phyloP scores from a whole-genome alignment of 2,329 filamentous ascomycete species.

The Monosporascus sp. region DNA sequence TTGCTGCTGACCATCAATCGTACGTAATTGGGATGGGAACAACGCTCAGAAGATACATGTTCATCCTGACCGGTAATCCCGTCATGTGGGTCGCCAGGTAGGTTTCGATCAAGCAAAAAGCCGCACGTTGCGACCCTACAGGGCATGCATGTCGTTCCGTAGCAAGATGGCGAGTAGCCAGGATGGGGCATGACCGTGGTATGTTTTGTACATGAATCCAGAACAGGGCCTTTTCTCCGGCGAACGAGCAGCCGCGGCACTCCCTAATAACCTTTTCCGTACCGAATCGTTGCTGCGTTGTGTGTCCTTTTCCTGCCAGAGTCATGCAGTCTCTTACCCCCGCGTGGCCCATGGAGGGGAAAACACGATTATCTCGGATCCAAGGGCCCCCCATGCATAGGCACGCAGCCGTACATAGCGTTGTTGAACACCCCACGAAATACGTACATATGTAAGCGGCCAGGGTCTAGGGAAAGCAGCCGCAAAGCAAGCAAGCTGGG shows the following conservation, averaged over 20 bases:
- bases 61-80: constrained; percentile 3
- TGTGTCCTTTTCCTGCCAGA: not conserved
- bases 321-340: not conserved
- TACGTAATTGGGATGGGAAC: constrained; percentile 6
- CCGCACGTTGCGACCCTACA: constrained; percentile 16
- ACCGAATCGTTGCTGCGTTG: not conserved
- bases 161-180: constrained; percentile 4
- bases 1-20: constrained; percentile 8
- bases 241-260: not conserved
- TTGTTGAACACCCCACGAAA: not conserved
- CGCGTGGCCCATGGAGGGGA: no score
- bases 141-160: constrained; percentile 8
- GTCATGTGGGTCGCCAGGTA: constrained; percentile 14
- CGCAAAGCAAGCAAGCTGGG: constrained; percentile 1
- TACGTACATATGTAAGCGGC: not conserved
- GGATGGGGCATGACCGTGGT: no score
- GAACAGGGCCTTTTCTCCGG: no score
- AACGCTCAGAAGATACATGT: constrained; percentile 9
- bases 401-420: not conserved
- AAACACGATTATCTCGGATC: not conserved
- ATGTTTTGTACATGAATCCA: no score
- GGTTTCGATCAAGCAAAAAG: constrained; percentile 24
- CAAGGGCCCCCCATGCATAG: not conserved
- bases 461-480: constrained; percentile 7
- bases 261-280: not conserved